Base-by-base conservation (phyloP, 164 flowering plant species). In the Vitis rotundifolia region DNA sequence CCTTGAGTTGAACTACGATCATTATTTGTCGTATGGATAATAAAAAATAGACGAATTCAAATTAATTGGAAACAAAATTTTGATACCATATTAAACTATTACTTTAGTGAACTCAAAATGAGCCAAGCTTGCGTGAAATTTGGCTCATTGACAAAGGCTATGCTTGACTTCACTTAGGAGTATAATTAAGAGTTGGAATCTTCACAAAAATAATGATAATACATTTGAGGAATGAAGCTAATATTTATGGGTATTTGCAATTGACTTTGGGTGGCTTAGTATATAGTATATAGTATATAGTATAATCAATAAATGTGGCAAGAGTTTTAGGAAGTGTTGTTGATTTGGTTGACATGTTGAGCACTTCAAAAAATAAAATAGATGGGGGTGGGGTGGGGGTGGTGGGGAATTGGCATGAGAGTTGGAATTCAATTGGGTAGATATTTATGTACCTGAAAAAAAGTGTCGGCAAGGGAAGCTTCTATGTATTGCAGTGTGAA, bases 391-490 rank as follows among this genome's bases (percentile, higher is more conserved):
- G 37, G 37, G 37, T 29, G 37, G 37, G 37, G 37, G 37, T 29
- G 44, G 44, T 3, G 2, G 44, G 44, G 44, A 3, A 37, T 37
- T 37, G 44, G 44, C 44, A 50, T 64, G 29, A 51, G 49, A 13
- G 19, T 51, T n/a, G 8, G 14, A 28, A 37, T 54, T 56, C 9
- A 31, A 18, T 11, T 8, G 10, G 10, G 28, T 8, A 26, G 12
- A 60, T 47, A 22, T 49, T 48, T 58, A 49, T 16, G 11, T n/a
- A 19, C 44, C 44, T 56, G 16, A 11, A 59, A 18, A n/a, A 10
- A 16, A 72, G 62, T 73, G 76, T 73, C 76, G 76, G 76, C 76
- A 73, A n/a, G 59, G 76, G 72, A 63, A 63, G 22, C 64, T 68
- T 73, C 61, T 51, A 49, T n/a, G 11, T 28, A 5, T 49, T 64